A percentile compares a stretch with the other conserved stretches of the same genome.
These are phyloP conservation scores for Scenedesmus sp. DNA, from an alignment of 163 green algal species.

Conservation along the genomic window DNA sequence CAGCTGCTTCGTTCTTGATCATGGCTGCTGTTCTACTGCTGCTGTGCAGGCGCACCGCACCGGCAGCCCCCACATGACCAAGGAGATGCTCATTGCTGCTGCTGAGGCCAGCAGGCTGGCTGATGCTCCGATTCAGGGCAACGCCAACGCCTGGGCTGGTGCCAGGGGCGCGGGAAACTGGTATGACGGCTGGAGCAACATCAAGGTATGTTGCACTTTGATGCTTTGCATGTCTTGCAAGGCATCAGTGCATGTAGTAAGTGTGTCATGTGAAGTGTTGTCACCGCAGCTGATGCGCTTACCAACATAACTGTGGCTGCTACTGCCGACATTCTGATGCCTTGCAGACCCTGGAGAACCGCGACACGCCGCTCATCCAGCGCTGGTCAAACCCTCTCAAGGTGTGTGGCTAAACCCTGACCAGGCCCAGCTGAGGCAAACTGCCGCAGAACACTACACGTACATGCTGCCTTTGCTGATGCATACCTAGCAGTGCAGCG, in stretches of 20 bases:
- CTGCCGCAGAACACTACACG: too few species aligned
- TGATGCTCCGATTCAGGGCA: slow-evolving; percentile 62
- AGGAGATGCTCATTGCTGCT: slow-evolving; percentile 65
- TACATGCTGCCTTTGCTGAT: background rate
- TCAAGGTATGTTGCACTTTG: slow-evolving; percentile 49
- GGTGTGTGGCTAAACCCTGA: slow-evolving; percentile 57
- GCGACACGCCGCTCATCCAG: slow-evolving; percentile 58
- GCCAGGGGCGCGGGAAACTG: background rate
- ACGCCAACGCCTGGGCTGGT: slow-evolving; percentile 29
- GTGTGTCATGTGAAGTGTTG: too few species aligned
- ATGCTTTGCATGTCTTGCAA: background rate
- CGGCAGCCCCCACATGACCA: slow-evolving; percentile 59
- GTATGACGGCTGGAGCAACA: slow-evolving; percentile 72
- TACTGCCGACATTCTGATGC: slow-evolving; percentile 17
- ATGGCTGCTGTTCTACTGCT: background rate
- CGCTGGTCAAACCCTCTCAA: slow-evolving; percentile 68
- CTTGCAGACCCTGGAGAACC: slow-evolving; percentile 56
- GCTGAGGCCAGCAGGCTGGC: slow-evolving; percentile 68
- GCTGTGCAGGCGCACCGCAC: slow-evolving; percentile 45
- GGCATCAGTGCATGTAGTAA: too few species aligned
- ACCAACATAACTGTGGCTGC: background rate
- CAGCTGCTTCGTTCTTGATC: too few species aligned
- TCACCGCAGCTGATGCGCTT: background rate
- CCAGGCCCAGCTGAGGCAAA: too few species aligned
- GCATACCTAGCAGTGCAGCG: background rate